Percentiles rank a stretch among this genome's conserved stretches.
Conservation (phyloP, 257 asterid genomes). For the Ophiorrhiza pumila region DNA sequence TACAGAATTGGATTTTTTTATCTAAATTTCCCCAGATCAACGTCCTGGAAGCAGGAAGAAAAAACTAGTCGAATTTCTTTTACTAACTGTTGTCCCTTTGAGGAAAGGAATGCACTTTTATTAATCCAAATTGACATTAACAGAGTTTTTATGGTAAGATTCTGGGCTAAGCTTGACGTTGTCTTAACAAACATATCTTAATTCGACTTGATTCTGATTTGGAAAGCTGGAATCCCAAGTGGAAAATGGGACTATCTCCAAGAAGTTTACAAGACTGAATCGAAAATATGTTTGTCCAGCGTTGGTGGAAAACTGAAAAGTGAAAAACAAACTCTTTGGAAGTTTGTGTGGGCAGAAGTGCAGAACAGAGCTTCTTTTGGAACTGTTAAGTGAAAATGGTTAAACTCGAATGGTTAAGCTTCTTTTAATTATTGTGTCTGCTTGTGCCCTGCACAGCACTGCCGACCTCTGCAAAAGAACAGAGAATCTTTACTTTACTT, state of each 20-base stretch:
- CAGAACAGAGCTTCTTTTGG: background rate
- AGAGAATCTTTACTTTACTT: slow-evolving; percentile 2
- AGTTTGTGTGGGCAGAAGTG: no score
- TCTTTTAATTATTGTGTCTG: background rate
- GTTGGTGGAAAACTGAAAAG: background rate
- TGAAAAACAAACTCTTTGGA: background rate
- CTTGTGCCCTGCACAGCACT: background rate
- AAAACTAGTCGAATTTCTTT: slow-evolving; percentile 2
- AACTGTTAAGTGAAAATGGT: background rate
- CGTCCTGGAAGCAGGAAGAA: slow-evolving; percentile 13
- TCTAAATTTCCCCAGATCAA: background rate
- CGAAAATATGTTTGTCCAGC: background rate
- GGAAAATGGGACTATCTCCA: background rate
- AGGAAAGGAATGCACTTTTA: background rate
- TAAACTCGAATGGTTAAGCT: background rate
- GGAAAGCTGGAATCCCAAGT: no score
- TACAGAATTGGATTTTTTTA: no score
- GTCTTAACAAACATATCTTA: background rate
- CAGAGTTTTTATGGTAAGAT: background rate
- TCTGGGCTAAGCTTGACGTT: background rate
- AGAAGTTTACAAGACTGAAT: background rate
- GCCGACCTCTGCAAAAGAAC: background rate
- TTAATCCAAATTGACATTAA: background rate
- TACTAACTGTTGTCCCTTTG: background rate
- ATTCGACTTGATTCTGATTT: background rate